A percentile compares a stretch with the other conserved stretches of the same genome.
phyloP scores from a whole-genome alignment of 768 basidiomycete genomes.

The Albatrellus ellisii region DNA sequence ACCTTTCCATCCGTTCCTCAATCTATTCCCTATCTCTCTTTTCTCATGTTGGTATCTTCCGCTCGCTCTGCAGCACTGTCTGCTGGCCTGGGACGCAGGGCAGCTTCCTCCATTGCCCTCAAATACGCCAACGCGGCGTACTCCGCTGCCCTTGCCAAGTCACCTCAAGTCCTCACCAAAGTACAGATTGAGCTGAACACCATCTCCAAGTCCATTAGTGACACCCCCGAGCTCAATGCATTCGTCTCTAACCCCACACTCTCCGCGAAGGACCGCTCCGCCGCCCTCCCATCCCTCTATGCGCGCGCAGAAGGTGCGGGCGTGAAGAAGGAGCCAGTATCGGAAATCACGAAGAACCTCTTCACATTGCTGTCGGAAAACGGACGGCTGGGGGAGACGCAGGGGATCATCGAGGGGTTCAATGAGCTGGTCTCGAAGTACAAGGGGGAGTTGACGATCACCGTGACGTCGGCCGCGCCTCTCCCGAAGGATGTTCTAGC shows the following conservation, averaged over 20 bases:
- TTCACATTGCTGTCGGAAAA: constrained; percentile 86
- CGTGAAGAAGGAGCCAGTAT: constrained; percentile 61
- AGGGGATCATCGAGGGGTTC: constrained; percentile 84
- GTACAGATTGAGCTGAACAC: constrained; percentile 74
- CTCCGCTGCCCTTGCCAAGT: constrained; percentile 71
- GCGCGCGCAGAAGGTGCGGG: constrained; percentile 47
- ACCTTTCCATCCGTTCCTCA: neutral
- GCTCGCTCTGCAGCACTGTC: constrained; percentile 35
- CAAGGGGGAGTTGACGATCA: constrained; percentile 87
- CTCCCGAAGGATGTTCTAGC: constrained; percentile 64
- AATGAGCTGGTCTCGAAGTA: constrained; percentile 79
- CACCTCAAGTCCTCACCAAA: constrained; percentile 68
- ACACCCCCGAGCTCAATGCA: constrained; percentile 45
- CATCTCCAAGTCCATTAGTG: constrained; percentile 58
- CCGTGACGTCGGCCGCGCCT: constrained; percentile 79
- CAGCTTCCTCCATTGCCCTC: constrained; percentile 62
- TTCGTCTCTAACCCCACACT: constrained; percentile 91
- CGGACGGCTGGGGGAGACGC: constrained; percentile 74
- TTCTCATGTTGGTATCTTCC: constrained; percentile 44
- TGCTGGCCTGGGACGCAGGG: constrained; percentile 48
- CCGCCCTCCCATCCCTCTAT: constrained; percentile 57
- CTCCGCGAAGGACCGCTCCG: constrained; percentile 58
- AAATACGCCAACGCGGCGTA: constrained; percentile 82
- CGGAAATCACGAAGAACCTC: constrained; percentile 86
- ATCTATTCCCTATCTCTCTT: no score